Conservation (phyloP, 2,329 filamentous ascomycete genomes). For the Parascedosporium putredinis region DNA sequence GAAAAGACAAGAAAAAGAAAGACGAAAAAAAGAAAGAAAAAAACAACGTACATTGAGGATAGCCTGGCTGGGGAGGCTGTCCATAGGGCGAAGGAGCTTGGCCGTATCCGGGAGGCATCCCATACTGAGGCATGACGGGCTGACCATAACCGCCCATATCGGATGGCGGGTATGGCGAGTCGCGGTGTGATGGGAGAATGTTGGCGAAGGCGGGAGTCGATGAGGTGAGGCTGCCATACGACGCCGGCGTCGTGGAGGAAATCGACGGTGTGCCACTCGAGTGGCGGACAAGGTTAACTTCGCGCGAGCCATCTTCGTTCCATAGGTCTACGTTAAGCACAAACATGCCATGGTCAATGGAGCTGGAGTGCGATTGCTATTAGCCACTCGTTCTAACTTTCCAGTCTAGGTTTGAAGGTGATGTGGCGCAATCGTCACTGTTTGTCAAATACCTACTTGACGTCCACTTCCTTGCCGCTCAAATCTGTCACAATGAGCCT, state of each 20-base stretch:
- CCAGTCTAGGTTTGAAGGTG: neutral
- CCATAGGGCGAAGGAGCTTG: constrained; percentile 13
- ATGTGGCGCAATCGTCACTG: neutral
- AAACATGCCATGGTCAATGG: constrained; percentile 29
- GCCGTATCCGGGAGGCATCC: constrained; percentile 15
- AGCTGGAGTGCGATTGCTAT: constrained; percentile 16
- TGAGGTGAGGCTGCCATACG: constrained; percentile 16
- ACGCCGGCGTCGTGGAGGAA: constrained; percentile 59
- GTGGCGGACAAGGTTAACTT: constrained; percentile 56
- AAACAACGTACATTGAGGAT: constrained; percentile 24
- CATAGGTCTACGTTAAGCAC: constrained; percentile 59
- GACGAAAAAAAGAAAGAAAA: too few species aligned
- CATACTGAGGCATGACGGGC: constrained; percentile 12
- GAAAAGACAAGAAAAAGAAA: too few species aligned
- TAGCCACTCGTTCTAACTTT: constrained; percentile 6
- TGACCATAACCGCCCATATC: constrained; percentile 20
- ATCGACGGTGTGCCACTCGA: constrained; percentile 64
- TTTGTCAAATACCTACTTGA: constrained; percentile 52
- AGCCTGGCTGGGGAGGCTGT: constrained; percentile 15
- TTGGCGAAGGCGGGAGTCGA: constrained; percentile 22
- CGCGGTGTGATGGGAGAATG: constrained; percentile 27
- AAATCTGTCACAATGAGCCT: constrained; percentile 69
- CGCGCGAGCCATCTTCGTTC: constrained; percentile 53
- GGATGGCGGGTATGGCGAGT: constrained; percentile 21
- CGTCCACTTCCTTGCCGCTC: constrained; percentile 69